phyloP scores from a whole-genome alignment of 495 filamentous ascomycete species.

The Tuber borchii region DNA sequence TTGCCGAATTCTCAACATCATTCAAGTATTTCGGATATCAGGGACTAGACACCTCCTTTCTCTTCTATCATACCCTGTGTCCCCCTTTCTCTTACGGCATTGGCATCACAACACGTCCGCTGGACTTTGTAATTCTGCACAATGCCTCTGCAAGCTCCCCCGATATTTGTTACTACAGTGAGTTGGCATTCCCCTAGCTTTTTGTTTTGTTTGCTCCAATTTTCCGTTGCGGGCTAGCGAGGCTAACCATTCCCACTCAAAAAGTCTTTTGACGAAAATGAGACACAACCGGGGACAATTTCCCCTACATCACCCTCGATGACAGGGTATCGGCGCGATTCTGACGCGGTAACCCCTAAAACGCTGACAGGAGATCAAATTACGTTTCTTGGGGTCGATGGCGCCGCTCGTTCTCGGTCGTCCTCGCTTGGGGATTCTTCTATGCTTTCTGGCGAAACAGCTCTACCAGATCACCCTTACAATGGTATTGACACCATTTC shows the following conservation, averaged over 20 bases:
- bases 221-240: background rate
- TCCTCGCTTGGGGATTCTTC: slow-evolving; percentile 36
- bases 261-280: slow-evolving; percentile 24
- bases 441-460: slow-evolving; percentile 33
- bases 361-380: slow-evolving; percentile 4
- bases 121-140: background rate
- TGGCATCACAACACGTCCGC: background rate
- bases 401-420: slow-evolving; percentile 22
- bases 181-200: background rate
- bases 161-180: slow-evolving; percentile 30
- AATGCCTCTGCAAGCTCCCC: slow-evolving; percentile 16
- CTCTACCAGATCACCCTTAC: slow-evolving; percentile 29
- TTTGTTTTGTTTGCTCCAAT: slow-evolving; percentile 1
- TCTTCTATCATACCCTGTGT: background rate
- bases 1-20: background rate
- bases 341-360: slow-evolving; percentile 21
- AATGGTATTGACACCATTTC: slow-evolving; percentile 45
- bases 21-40: background rate
- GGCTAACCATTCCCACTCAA: slow-evolving; percentile 16
- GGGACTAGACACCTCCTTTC: background rate
- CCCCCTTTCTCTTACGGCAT: background rate
- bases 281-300: background rate
- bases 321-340: slow-evolving; percentile 11
- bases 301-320: slow-evolving; percentile 18
- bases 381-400: slow-evolving; percentile 22